Percentiles rank a stretch among this genome's conserved stretches.
phyloP scores from a whole-genome alignment of 208 protist genomes.

The Acanthamoeba castellanii region DNA sequence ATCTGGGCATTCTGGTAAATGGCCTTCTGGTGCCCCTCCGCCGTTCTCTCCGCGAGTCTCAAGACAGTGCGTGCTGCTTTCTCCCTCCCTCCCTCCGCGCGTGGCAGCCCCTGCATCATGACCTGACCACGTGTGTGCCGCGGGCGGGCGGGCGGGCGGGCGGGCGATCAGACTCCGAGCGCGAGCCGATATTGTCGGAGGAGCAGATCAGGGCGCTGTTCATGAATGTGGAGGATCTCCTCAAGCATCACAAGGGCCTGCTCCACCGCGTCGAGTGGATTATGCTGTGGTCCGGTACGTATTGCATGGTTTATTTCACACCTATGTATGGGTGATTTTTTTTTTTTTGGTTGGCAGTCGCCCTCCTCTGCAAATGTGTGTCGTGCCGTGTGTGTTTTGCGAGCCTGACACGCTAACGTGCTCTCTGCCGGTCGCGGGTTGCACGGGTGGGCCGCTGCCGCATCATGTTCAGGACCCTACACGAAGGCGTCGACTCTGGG shows the following conservation, averaged over 20 bases:
- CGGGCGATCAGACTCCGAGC: background rate
- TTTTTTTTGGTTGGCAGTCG: too few relatives aligned
- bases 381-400: too few relatives aligned
- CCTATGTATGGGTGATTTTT: too few relatives aligned
- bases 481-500: background rate
- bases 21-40: background rate
- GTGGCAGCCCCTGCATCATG: background rate
- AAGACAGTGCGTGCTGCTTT: background rate
- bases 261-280: background rate
- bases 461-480: background rate
- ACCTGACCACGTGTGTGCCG: background rate
- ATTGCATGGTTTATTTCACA: background rate
- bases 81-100: too few relatives aligned
- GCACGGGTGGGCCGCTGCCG: too few relatives aligned
- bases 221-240: constrained; percentile 14
- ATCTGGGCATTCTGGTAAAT: background rate
- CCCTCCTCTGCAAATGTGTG: too few relatives aligned
- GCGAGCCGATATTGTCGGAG: background rate
- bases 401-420: too few relatives aligned
- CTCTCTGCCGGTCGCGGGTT: too few relatives aligned
- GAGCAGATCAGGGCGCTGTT: background rate
- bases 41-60: background rate
- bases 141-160: too few relatives aligned
- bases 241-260: background rate
- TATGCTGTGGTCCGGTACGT: background rate